Evolutionary conservation across 2,329 filamentous ascomycete genomes (phyloP), one percentile per base, ranked within the genome.

Genomic region (Esteya vermicola): DNA sequence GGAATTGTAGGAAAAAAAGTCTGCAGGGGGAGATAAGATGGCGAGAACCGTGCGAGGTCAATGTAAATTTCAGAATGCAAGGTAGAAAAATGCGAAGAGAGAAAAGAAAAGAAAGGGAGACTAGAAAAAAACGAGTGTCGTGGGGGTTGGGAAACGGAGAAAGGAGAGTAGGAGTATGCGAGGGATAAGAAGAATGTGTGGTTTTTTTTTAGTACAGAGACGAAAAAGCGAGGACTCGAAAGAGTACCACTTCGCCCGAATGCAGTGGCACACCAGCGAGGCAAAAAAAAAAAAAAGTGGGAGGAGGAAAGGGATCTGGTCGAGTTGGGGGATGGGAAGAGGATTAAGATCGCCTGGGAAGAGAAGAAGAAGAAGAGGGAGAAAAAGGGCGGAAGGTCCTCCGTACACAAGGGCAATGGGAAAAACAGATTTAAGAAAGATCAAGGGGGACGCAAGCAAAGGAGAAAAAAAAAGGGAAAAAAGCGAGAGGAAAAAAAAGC

Each of bases 401-500:
- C n/a, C n/a, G n/a, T n/a, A n/a, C n/a, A n/a, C n/a, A n/a, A n/a
- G n/a, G n/a, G n/a, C n/a, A n/a, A n/a, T n/a, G n/a, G n/a, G n/a
- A n/a, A n/a, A n/a, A n/a, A n/a, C n/a, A n/a, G n/a, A n/a, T n/a
- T n/a, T n/a, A n/a, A n/a, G n/a, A n/a, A n/a, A n/a, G n/a, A n/a
- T n/a, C n/a, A n/a, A n/a, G n/a, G n/a, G n/a, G n/a, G n/a, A n/a
- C n/a, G n/a, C n/a, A n/a, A n/a, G n/a, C n/a, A n/a, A n/a, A n/a
- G n/a, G n/a, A n/a, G n/a, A 34, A 26, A 37, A 21, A 33, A 27
- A 10, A 33, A 16, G 19, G 28, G 31, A 34, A 9, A 34, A 35
- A 36, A 13, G 20, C 10, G 40, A 40, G 42, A 31, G 22, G 14
- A 26, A 37, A 41, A 34, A 36, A 23, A 38, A 38, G 27, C 12